Evolutionary conservation across 148 eudicot genomes (phyloP).

Genomic region (Talinum fruticosum): DNA sequence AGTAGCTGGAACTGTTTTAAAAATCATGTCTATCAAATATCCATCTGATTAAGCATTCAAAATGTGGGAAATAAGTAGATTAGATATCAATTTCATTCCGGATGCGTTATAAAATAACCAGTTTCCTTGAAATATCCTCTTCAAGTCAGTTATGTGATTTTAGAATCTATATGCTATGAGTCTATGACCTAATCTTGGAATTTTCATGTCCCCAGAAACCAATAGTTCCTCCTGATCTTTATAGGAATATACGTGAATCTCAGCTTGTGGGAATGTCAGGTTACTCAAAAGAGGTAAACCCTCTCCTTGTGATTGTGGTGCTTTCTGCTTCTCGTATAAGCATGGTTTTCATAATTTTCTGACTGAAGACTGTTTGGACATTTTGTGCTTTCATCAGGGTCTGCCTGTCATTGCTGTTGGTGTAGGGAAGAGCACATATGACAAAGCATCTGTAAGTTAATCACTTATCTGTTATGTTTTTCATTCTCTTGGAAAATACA

Average conservation of each 20-base stretch:
- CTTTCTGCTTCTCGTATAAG: background rate
- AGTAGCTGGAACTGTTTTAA: background rate
- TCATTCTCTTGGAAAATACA: background rate
- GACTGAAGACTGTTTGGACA: background rate
- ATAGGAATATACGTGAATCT: constrained; percentile 82
- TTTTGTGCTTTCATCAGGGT: constrained; percentile 45
- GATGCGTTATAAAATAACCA: no score
- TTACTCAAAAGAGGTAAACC: constrained; percentile 74
- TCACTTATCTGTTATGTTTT: background rate
- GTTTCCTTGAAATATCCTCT: background rate
- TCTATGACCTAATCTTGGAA: background rate
- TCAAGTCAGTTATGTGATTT: no score
- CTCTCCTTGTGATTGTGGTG: background rate
- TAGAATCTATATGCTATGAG: no score
- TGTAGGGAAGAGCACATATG: constrained; percentile 86
- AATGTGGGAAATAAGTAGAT: background rate
- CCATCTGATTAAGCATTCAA: background rate
- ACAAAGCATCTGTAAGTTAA: constrained; percentile 89
- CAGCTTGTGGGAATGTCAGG: constrained; percentile 89
- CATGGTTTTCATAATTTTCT: background rate
- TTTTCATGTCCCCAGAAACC: constrained; percentile 67
- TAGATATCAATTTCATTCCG: no score
- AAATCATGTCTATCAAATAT: background rate
- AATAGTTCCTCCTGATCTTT: constrained; percentile 66
- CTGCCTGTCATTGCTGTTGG: constrained; percentile 89